Conservation (phyloP, 352 stramenopile genomes). For the Bremia lactucae region DNA sequence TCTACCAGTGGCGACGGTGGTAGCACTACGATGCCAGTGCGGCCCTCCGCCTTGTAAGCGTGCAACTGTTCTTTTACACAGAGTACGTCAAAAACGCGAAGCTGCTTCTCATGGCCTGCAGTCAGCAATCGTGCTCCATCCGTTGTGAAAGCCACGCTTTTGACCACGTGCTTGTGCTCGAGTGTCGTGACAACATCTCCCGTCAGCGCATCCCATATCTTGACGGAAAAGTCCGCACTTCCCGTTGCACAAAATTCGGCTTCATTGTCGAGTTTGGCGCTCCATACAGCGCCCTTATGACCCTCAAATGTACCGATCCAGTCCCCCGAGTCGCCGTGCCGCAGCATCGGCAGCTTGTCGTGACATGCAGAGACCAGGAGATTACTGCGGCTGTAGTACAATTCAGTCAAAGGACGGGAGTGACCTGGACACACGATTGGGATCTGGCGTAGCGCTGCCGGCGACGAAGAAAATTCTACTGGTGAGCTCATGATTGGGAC, state of each 20-base stretch:
- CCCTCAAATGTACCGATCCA: conserved; percentile 97
- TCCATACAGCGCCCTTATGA: conserved; percentile 93
- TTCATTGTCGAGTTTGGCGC: conserved; percentile 79
- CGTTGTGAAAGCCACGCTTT: conserved; percentile 88
- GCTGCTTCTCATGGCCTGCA: conserved; percentile 90
- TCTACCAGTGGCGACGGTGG: conserved; percentile 32
- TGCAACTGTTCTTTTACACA: conserved; percentile 51
- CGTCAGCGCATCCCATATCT: conserved; percentile 95
- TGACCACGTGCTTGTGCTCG: conserved; percentile 95
- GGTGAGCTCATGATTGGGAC: conserved; percentile 8
- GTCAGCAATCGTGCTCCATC: conserved; percentile 84
- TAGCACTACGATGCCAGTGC: conserved; percentile 50
- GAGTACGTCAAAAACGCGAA: conserved; percentile 87
- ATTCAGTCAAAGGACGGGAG: conserved; percentile 65
- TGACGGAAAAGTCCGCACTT: conserved; percentile 91
- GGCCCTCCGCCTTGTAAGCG: conserved; percentile 41
- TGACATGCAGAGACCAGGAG: conserved; percentile 80
- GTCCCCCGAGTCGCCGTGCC: conserved; percentile 68
- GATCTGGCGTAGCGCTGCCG: conserved; percentile 64
- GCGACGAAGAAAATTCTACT: conserved; percentile 23
- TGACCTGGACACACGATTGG: conserved; percentile 80
- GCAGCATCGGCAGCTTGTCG: conserved; percentile 85
- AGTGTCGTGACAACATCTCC: conserved; percentile 89
- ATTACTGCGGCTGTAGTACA: conserved; percentile 59
- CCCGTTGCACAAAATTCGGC: conserved; percentile 84